A percentile compares a stretch with the other conserved stretches of the same genome.
These are phyloP conservation scores for Globisporangium nagaii DNA, from an alignment of 352 stramenopile genomes.

Conservation along the genomic window DNA sequence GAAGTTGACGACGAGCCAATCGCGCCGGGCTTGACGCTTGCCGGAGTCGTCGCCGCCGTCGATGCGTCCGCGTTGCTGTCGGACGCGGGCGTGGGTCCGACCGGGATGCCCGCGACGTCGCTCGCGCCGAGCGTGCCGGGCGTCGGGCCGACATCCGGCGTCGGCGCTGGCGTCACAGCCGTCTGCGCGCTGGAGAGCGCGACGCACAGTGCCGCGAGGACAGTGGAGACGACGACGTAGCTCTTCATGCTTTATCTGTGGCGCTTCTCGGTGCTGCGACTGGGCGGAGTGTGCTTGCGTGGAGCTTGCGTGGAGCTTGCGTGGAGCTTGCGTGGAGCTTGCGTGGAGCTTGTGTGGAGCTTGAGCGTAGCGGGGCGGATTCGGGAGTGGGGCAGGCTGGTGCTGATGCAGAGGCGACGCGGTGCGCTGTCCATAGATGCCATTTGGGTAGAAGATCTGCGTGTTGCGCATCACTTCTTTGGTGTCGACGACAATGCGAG, in stretches of 20 bases:
- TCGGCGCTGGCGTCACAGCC: neutral
- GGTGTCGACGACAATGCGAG: no score
- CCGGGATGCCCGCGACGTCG: constrained; percentile 14
- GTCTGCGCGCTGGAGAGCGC: constrained; percentile 6
- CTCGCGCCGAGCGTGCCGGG: constrained; percentile 12
- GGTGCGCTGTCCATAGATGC: no score
- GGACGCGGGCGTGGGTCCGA: constrained; percentile 11
- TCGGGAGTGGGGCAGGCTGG: neutral
- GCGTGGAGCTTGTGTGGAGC: no score
- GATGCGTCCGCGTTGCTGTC: constrained; percentile 8
- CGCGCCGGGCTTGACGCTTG: constrained; percentile 9
- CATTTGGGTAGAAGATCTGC: constrained; percentile 1
- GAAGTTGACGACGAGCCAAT: neutral
- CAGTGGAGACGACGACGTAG: neutral
- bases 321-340: no score
- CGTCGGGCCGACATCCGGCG: neutral
- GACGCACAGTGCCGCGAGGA: neutral
- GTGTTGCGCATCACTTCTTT: no score
- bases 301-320: neutral
- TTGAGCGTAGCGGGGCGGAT: neutral
- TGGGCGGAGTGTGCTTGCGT: neutral
- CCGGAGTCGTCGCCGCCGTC: neutral
- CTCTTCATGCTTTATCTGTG: no score
- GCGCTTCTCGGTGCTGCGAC: no score
- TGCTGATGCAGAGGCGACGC: no score